Conservation (phyloP, 164 flowering plant genomes). For the Houttuynia cordata region DNA sequence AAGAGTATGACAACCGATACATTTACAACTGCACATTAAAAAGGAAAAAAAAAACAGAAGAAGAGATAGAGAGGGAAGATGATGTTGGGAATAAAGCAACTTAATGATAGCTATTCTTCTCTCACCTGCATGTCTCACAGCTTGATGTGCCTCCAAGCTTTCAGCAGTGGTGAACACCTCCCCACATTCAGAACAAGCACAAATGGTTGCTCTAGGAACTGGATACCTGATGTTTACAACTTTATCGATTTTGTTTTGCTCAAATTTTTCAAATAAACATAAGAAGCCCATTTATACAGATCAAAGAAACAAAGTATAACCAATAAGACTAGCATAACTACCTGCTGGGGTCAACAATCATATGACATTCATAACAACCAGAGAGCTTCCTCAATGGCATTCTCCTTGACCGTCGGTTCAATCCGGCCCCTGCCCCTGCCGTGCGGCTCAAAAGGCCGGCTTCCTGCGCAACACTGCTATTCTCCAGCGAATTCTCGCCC, state of each 20-base stretch:
- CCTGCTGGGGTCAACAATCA: conserved; percentile 29
- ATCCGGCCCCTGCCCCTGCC: conserved; percentile 21
- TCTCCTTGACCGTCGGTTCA: conserved; percentile 36
- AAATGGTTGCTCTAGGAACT: conserved; percentile 44
- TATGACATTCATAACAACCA: conserved; percentile 29
- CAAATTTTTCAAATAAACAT: background rate
- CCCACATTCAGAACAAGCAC: conserved; percentile 80
- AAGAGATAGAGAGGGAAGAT: too few relatives aligned
- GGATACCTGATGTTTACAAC: conserved; percentile 34
- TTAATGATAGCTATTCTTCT: too few relatives aligned
- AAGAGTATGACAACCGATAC: too few relatives aligned
- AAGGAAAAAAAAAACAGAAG: too few relatives aligned
- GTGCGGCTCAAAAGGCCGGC: conserved; percentile 27
- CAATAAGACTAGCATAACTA: background rate
- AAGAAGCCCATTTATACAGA: background rate
- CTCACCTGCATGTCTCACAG: conserved; percentile 81
- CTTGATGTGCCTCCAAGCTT: conserved; percentile 82
- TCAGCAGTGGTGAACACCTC: conserved; percentile 82
- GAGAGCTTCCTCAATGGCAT: conserved; percentile 28
- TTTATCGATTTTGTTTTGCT: background rate
- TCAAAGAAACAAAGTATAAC: background rate
- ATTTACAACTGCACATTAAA: too few relatives aligned
- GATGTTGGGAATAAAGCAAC: too few relatives aligned
- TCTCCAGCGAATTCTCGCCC: conserved; percentile 74
- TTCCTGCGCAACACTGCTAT: conserved; percentile 53